Conservation (phyloP, 495 filamentous ascomycete genomes). For the Aspergillus nanangensis region DNA sequence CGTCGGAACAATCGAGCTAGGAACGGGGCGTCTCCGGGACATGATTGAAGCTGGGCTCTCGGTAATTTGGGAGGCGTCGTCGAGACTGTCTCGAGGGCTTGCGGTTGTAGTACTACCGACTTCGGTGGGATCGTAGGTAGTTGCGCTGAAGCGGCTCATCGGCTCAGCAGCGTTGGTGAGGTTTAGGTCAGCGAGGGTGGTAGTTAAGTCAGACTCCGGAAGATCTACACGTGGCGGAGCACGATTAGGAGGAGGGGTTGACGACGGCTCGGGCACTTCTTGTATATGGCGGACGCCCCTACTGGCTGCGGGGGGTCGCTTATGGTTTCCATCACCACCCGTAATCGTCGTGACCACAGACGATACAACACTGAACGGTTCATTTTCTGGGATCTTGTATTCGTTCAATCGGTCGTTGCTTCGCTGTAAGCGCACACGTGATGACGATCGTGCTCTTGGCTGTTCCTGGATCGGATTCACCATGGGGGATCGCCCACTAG, state of each 20-base stretch:
- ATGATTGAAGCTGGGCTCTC: slow-evolving; percentile 40
- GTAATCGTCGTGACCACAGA: slow-evolving; percentile 39
- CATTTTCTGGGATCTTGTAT: slow-evolving; percentile 1
- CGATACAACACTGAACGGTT: slow-evolving; percentile 16
- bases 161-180: slow-evolving; percentile 38
- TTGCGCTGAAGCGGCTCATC: slow-evolving; percentile 67
- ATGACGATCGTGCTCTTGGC: slow-evolving; percentile 18
- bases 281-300: slow-evolving; percentile 5
- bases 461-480: slow-evolving; percentile 28
- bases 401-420: slow-evolving; percentile 14
- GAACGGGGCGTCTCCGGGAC: slow-evolving; percentile 44
- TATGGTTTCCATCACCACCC: slow-evolving; percentile 19
- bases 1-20: slow-evolving; percentile 35
- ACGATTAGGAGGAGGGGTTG: slow-evolving; percentile 6
- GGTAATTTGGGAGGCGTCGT: slow-evolving; percentile 29
- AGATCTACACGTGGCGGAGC: slow-evolving; percentile 23
- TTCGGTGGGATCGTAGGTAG: slow-evolving; percentile 61
- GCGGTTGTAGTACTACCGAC: slow-evolving; percentile 26
- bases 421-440: slow-evolving; percentile 16
- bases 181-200: slow-evolving; percentile 21
- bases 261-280: slow-evolving; percentile 4
- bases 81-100: slow-evolving; percentile 39
- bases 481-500: slow-evolving; percentile 44
- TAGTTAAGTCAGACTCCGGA: slow-evolving; percentile 16
- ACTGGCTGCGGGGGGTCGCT: slow-evolving; percentile 8